Base-by-base conservation (phyloP, 805 yeast species). In the Huiozyma naganishii region DNA sequence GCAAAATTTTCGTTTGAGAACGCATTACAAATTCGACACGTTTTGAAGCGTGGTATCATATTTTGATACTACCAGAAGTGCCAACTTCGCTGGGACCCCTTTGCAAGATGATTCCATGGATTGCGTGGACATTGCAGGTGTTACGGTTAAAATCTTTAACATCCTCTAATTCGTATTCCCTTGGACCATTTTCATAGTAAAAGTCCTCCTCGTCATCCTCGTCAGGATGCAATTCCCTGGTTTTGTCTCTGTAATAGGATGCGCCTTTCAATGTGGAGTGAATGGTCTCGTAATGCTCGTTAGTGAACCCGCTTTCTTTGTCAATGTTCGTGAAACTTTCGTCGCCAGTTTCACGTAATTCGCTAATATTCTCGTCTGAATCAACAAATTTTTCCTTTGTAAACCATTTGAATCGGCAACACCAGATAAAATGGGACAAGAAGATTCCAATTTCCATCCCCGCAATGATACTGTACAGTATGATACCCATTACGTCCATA, bases 391-490 rank as follows among this genome's bases (percentile, higher is more conserved):
- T 41, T 7, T 39, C 42, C 5, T 42, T 43, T 5, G 48, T 42
- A 39, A 57, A 52, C 58, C 59, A 56, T 30, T 52, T 56, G 50
- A 71, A 66, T 51, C 79, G 58, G 39, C 74, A 46, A 53, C 70
- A 66, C 95, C 95, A 88, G 9, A 82, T 65, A 7, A 72, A 50
- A 44, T 87, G 95, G 41, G 86, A 76, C 0, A 66, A 32, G 52
- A 83, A 76, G 11, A 89, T 84, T 0, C 96, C 97, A 1, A 80
- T 41, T 55, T 89, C 97, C 58, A 87, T 57, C 1, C 63, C 76
- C 4, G 88, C 77, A 33, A 89, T 88, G 13, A 86, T 69, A 9
- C 77, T 70, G 58, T 88, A 89, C 33, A 89, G 68, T 0, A 83
- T 71, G 49, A 83, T 73, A 37, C 96, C 92, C 75, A 89, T 71